A percentile compares a stretch with the other conserved stretches of the same genome.
Evolutionary conservation across 1,139 yeast species (phyloP).

Genomic region (Trichomonascaceae sp.): DNA sequence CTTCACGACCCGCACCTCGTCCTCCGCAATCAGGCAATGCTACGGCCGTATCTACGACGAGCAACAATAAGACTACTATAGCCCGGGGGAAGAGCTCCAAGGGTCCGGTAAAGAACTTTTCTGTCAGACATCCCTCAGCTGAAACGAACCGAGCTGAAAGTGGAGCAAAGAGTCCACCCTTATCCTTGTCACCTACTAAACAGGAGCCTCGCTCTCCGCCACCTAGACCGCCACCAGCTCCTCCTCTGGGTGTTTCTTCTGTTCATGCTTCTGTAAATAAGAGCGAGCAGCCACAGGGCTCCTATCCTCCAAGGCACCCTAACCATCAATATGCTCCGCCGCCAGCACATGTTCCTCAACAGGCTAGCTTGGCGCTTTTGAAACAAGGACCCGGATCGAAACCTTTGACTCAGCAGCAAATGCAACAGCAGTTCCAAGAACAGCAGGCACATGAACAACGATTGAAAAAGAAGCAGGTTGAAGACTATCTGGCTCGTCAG

Average conservation of each 20-base stretch:
- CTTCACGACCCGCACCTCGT: constrained; percentile 26
- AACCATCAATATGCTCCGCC: constrained; percentile 11
- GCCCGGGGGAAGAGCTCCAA: constrained; percentile 4
- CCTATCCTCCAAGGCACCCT: constrained; percentile 17
- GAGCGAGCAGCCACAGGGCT: constrained; percentile 9
- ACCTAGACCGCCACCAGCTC: constrained; percentile 39
- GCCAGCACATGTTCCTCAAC: constrained; percentile 6
- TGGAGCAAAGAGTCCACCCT: background rate
- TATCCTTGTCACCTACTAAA: constrained; percentile 11
- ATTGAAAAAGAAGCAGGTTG: constrained; percentile 11
- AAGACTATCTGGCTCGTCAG: constrained; percentile 8
- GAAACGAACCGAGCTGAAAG: constrained; percentile 1
- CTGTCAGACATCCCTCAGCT: constrained; percentile 2
- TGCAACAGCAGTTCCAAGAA: constrained; percentile 15
- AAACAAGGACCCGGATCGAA: constrained; percentile 8
- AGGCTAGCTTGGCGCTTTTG: constrained; percentile 7
- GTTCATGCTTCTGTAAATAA: constrained; percentile 23
- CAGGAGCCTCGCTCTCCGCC: constrained; percentile 29
- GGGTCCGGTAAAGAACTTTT: constrained; percentile 5
- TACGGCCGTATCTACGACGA: constrained; percentile 10
- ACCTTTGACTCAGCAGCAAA: constrained; percentile 13
- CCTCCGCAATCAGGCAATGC: constrained; percentile 17
- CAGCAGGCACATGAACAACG: constrained; percentile 11
- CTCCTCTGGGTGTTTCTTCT: constrained; percentile 35
- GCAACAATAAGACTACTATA: constrained; percentile 5